Percentiles rank a stretch among this genome's conserved stretches.
These are phyloP conservation scores for Diversispora eburnea DNA, from an alignment of 192 early-diverging fungal genomes.

Conservation along the genomic window DNA sequence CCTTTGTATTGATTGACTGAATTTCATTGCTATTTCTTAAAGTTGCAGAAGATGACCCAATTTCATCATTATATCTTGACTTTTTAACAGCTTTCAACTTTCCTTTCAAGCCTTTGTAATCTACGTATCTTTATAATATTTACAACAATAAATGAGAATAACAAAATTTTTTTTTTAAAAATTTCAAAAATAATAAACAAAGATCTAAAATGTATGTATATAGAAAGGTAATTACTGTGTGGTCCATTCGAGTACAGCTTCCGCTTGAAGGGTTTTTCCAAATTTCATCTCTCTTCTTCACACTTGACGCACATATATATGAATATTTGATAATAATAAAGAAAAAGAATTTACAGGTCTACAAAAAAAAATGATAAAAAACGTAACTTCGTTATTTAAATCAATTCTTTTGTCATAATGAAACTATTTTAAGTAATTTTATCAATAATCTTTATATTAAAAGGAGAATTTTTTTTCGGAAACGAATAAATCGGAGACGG, in stretches of 20 bases:
- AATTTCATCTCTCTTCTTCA: slow-evolving; percentile 2
- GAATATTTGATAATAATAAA: no score
- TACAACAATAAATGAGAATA: neutral
- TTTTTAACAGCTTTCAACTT: neutral
- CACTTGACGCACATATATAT: no score
- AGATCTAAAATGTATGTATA: no score
- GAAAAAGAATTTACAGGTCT: no score
- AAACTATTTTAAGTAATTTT: no score
- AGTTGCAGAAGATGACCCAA: neutral
- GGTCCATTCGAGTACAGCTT: neutral
- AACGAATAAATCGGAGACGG: no score
- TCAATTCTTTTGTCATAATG: no score
- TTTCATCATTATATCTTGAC: neutral
- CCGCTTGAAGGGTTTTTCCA: neutral
- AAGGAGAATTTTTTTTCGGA: no score
- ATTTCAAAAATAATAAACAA: neutral
- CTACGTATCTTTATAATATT: neutral
- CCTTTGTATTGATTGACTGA: no score
- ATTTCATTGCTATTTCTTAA: neutral
- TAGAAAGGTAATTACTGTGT: neutral
- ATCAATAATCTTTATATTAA: no score
- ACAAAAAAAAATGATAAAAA: no score
- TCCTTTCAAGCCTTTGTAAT: slow-evolving; percentile 5
- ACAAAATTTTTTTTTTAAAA: neutral
- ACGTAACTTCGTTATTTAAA: no score